phyloP scores from a whole-genome alignment of 192 early-diverging fungal species.

The Coemansia erecta region DNA sequence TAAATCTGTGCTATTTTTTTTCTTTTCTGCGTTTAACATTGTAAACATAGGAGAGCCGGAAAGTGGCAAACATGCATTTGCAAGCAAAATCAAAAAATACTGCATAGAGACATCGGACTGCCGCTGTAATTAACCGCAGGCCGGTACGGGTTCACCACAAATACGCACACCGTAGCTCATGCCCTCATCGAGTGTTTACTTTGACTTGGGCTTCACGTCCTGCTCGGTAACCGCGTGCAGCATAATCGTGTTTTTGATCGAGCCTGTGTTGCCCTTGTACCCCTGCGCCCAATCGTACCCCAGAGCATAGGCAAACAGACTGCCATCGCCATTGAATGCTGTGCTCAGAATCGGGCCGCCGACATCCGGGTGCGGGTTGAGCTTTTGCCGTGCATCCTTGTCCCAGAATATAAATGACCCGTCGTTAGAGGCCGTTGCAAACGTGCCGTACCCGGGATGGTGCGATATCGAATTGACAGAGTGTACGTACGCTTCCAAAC shows the following conservation, averaged over 20 bases:
- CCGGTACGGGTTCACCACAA: too few relatives aligned
- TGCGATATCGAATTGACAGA: constrained; percentile 46
- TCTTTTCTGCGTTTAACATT: too few relatives aligned
- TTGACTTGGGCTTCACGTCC: constrained; percentile 77
- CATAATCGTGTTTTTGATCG: constrained; percentile 70
- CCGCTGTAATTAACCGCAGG: too few relatives aligned
- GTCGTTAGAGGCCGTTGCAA: constrained; percentile 84
- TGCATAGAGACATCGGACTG: too few relatives aligned
- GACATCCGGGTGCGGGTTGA: constrained; percentile 71
- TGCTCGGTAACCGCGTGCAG: constrained; percentile 74
- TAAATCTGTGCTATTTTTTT: too few relatives aligned
- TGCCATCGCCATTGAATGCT: constrained; percentile 80
- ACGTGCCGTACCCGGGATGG: constrained; percentile 72
- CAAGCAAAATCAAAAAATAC: too few relatives aligned
- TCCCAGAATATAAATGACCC: constrained; percentile 93
- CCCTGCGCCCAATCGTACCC: constrained; percentile 88
- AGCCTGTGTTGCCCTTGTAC: constrained; percentile 62
- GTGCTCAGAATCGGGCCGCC: constrained; percentile 66
- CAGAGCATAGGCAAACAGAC: constrained; percentile 87
- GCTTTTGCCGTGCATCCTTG: constrained; percentile 83
- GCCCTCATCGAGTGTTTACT: constrained; percentile 30
- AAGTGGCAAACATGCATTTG: too few relatives aligned
- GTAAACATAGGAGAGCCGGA: too few relatives aligned
- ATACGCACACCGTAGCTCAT: constrained; percentile 2
- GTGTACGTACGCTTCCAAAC: constrained; percentile 67